These are phyloP conservation scores for Phytopythium boreale DNA, from an alignment of 352 stramenopile species.

Conservation along the genomic window DNA sequence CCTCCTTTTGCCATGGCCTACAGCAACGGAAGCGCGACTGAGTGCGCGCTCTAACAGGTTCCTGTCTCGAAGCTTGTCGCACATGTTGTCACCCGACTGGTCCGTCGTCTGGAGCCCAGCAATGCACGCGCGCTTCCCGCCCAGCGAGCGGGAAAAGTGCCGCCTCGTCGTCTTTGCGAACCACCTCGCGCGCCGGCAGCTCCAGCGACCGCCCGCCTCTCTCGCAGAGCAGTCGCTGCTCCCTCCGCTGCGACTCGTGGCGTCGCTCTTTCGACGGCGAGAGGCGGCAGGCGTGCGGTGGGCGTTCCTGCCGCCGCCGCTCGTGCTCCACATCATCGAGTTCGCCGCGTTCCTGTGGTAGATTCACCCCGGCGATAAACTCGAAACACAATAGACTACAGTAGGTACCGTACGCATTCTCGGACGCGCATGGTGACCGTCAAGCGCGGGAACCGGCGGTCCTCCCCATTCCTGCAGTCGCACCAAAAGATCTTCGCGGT, in stretches of 20 bases:
- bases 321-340: conserved; percentile 51
- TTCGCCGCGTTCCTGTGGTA: conserved; percentile 64
- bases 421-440: not conserved
- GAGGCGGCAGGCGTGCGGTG: conserved; percentile 21
- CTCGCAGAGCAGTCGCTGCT: not conserved
- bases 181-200: conserved; percentile 21
- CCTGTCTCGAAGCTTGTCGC: conserved; percentile 33
- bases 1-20: not conserved
- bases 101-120: conserved; percentile 52
- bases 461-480: not conserved
- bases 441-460: no score
- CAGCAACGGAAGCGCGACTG: conserved; percentile 25
- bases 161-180: conserved; percentile 56
- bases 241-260: not conserved
- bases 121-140: conserved; percentile 51
- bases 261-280: not conserved
- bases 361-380: conserved; percentile 1
- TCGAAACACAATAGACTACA: not conserved
- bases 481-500: not conserved
- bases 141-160: conserved; percentile 52
- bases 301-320: conserved; percentile 36
- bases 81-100: conserved; percentile 52
- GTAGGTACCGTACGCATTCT: not conserved
- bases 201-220: not conserved
- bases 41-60: conserved; percentile 21